Evolutionary conservation across 306 rosid genomes (phyloP).

Genomic region (Cicer bijugum): DNA sequence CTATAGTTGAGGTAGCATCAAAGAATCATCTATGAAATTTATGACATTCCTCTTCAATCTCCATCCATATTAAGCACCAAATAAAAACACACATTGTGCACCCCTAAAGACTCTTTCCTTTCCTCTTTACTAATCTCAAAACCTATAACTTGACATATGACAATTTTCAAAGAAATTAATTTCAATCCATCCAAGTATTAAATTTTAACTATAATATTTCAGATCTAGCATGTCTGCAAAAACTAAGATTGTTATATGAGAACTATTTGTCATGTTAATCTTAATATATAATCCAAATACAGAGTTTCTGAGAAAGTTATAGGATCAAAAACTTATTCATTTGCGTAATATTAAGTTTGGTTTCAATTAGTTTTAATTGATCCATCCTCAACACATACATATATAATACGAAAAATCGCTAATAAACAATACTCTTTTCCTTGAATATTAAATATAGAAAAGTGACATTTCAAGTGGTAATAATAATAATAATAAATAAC

Average conservation of each 20-base stretch:
- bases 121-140: conserved; percentile 6
- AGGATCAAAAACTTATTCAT: background rate
- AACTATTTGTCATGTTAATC: background rate
- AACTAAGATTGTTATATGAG: background rate
- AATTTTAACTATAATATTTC: background rate
- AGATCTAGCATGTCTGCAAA: background rate
- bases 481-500: background rate
- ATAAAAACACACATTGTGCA: conserved; percentile 6
- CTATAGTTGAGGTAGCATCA: background rate
- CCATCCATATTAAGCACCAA: background rate
- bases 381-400: background rate
- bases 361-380: background rate
- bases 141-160: background rate
- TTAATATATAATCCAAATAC: background rate
- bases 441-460: background rate
- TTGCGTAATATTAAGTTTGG: background rate
- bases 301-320: conserved; percentile 1
- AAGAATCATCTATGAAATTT: conserved; percentile 2
- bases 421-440: background rate
- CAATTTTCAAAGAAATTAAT: background rate
- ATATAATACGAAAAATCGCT: background rate
- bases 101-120: background rate
- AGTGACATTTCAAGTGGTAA: background rate
- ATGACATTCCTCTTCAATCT: background rate
- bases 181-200: background rate